A percentile compares a stretch with the other conserved stretches of the same genome.
phyloP scores from a whole-genome alignment of 768 basidiomycete genomes.

The Guyanaporus albipodus region DNA sequence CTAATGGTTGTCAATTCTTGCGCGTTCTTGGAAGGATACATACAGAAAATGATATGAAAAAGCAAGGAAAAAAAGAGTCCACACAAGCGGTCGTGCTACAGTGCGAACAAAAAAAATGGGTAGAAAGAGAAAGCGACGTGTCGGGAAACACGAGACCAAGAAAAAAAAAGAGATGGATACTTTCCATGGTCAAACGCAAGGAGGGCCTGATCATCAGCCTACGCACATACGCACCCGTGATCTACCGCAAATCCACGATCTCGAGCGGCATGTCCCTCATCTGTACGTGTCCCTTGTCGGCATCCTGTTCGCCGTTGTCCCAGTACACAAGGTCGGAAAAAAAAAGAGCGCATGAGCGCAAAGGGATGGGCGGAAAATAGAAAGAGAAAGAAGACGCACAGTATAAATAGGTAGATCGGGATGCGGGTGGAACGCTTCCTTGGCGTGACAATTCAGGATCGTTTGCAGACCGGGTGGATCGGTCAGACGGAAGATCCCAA shows the following conservation, averaged over 20 bases:
- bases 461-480: slow-evolving; percentile 80
- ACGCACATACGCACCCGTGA: neutral
- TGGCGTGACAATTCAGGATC: slow-evolving; percentile 61
- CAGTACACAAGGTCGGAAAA: neutral
- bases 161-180: neutral
- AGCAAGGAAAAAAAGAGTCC: neutral
- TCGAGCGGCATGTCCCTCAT: slow-evolving; percentile 71
- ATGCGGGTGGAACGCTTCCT: slow-evolving; percentile 85
- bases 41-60: neutral
- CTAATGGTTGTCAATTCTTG: slow-evolving; percentile 1
- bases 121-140: neutral
- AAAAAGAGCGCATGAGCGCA: neutral
- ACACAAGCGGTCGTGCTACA: neutral
- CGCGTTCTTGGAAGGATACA: slow-evolving; percentile 8
- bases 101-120: neutral
- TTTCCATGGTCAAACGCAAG: too few relatives aligned
- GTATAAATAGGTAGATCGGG: slow-evolving; percentile 83
- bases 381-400: slow-evolving; percentile 40
- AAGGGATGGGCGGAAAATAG: neutral
- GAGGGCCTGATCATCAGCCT: too few relatives aligned
- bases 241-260: slow-evolving; percentile 76
- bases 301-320: slow-evolving; percentile 49
- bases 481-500: slow-evolving; percentile 86
- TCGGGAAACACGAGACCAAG: neutral
- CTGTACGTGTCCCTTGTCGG: slow-evolving; percentile 80